A percentile compares a stretch with the other conserved stretches of the same genome.
Conservation (phyloP, 345 rosid species). For the Pistacia integerrima region DNA sequence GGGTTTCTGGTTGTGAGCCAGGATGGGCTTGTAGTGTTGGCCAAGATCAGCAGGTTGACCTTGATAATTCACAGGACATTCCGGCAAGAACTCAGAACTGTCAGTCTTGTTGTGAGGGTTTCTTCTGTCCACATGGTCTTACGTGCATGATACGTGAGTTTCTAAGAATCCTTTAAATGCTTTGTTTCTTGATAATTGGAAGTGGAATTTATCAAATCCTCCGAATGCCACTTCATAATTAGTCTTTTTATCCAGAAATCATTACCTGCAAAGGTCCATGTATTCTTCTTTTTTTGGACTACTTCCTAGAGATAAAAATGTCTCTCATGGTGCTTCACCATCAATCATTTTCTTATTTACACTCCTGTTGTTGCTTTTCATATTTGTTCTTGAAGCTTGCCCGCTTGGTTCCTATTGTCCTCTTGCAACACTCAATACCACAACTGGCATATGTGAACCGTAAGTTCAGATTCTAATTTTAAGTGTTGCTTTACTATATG, state of each 20-base stretch:
- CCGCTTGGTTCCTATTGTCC: conserved; percentile 74
- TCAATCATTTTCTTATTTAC: not conserved
- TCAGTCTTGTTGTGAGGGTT: conserved; percentile 85
- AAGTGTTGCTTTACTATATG: conserved; percentile 7
- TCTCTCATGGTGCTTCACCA: not conserved
- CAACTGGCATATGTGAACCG: conserved; percentile 72
- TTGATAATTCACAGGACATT: conserved; percentile 48
- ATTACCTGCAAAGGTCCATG: not conserved
- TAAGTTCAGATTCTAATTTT: conserved; percentile 34
- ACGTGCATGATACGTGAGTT: conserved; percentile 97
- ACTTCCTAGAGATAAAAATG: not conserved
- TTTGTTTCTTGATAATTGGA: not conserved
- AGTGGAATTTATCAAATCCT: conserved; percentile 5
- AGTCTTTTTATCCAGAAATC: not conserved
- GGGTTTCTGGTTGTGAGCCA: conserved; percentile 95
- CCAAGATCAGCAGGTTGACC: conserved; percentile 44
- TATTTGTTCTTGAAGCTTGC: conserved; percentile 52
- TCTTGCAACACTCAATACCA: conserved; percentile 44
- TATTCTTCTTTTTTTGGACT: not conserved
- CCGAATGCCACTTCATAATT: not conserved
- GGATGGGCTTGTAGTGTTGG: conserved; percentile 90
- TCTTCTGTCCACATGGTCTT: conserved; percentile 89
- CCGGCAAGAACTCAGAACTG: conserved; percentile 69
- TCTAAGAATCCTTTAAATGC: conserved; percentile 11
- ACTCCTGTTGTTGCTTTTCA: conserved; percentile 8